A percentile compares a stretch with the other conserved stretches of the same genome.
These are phyloP conservation scores for Paramyrothecium sp. DNA, from an alignment of 2,329 filamentous ascomycete genomes.

Conservation along the genomic window DNA sequence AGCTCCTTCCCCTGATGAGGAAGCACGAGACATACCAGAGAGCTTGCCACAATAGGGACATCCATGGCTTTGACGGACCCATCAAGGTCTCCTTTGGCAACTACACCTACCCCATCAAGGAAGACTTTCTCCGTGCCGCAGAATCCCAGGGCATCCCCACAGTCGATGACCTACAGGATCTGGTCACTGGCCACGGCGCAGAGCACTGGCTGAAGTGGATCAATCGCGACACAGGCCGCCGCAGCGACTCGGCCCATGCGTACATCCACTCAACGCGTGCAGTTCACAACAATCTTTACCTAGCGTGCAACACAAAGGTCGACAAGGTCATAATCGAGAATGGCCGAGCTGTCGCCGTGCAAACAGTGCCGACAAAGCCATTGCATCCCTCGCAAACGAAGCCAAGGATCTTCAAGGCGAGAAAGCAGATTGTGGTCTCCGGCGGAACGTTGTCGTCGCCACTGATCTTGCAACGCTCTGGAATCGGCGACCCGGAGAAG, in stretches of 20 bases:
- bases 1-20: conserved; percentile 73
- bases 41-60: conserved; percentile 59
- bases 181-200: conserved; percentile 66
- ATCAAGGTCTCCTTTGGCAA: conserved; percentile 83
- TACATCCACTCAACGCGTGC: conserved; percentile 76
- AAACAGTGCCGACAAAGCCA: conserved; percentile 69
- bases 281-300: conserved; percentile 67
- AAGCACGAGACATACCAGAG: conserved; percentile 80
- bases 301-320: conserved; percentile 74
- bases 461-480: conserved; percentile 72
- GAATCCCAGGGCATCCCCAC: conserved; percentile 72
- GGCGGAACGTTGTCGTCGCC: conserved; percentile 73
- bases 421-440: conserved; percentile 73
- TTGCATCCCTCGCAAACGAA: conserved; percentile 54
- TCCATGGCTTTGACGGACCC: conserved; percentile 76
- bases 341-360: conserved; percentile 68
- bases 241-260: conserved; percentile 74
- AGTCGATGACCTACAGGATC: conserved; percentile 75
- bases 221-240: conserved; percentile 66
- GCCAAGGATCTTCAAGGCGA: conserved; percentile 58
- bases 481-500: conserved; percentile 70
- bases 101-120: conserved; percentile 78
- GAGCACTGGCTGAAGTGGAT: conserved; percentile 89
- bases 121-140: conserved; percentile 72
- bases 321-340: conserved; percentile 75